Percentiles rank a stretch among this genome's conserved stretches.
phyloP scores from a whole-genome alignment of 768 basidiomycete species.

The Piloderma croceum region DNA sequence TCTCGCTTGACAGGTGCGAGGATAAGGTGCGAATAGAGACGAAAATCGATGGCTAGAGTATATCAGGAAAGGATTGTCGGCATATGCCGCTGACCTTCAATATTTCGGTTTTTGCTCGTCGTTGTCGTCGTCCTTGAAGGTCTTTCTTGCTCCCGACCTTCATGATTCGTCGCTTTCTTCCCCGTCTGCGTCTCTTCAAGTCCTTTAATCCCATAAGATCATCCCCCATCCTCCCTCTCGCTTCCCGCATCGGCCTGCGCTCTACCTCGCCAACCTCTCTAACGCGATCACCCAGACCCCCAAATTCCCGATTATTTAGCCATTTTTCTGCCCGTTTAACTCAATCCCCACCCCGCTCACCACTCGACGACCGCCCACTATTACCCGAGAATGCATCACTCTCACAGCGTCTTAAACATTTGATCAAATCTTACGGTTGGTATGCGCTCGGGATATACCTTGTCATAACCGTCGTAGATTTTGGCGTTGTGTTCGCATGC shows the following conservation, averaged over 20 bases:
- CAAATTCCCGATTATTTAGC: slow-evolving; percentile 43
- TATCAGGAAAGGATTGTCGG: no score
- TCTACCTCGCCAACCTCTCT: slow-evolving; percentile 24
- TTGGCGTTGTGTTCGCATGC: slow-evolving; percentile 75
- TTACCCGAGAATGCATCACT: slow-evolving; percentile 50
- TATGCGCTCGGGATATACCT: slow-evolving; percentile 91
- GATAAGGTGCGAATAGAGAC: no score
- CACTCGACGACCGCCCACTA: slow-evolving; percentile 16
- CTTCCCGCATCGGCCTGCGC: slow-evolving; percentile 31
- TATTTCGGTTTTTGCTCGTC: no score
- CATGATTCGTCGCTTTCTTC: slow-evolving; percentile 37
- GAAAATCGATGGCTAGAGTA: no score
- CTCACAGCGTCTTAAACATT: slow-evolving; percentile 68
- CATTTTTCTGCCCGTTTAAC: slow-evolving; percentile 44
- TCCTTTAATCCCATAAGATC: slow-evolving; percentile 39
- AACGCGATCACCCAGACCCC: slow-evolving; percentile 23
- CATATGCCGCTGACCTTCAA: no score
- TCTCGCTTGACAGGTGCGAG: no score
- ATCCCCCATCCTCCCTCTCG: slow-evolving; percentile 45
- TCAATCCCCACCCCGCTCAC: slow-evolving; percentile 30
- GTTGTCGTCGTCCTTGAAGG: no score
- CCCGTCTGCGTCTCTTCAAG: slow-evolving; percentile 43
- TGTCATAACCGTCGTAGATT: slow-evolving; percentile 69
- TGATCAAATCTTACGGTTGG: slow-evolving; percentile 92
- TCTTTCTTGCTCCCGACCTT: slow-evolving; percentile 6